These are phyloP conservation scores for Suhomyces maxii DNA, from an alignment of 1,139 yeast species.

Conservation along the genomic window DNA sequence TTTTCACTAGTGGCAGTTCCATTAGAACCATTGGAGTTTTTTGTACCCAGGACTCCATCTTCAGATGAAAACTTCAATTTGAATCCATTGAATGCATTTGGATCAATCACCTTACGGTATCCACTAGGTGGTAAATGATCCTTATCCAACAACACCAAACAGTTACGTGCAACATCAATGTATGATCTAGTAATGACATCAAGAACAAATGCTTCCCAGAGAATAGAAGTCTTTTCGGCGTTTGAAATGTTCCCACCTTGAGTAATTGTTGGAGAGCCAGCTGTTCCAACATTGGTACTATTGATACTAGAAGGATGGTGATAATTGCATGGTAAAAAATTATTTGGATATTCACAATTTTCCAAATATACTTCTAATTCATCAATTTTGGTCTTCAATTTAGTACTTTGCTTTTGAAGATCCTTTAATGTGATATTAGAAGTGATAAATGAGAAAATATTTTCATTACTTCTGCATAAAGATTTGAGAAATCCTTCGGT, in stretches of 20 bases:
- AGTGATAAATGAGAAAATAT: conserved; percentile 46
- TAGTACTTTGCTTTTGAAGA: conserved; percentile 46
- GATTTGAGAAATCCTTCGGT: conserved; percentile 54
- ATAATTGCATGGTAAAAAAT: conserved; percentile 19
- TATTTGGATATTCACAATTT: conserved; percentile 41
- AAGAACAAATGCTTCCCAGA: conserved; percentile 21
- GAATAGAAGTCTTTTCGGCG: conserved; percentile 4
- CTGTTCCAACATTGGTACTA: conserved; percentile 4
- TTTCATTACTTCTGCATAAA: conserved; percentile 45
- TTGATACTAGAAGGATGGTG: conserved; percentile 8
- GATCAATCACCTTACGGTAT: conserved; percentile 15
- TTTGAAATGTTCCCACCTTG: conserved; percentile 1
- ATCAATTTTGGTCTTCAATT: conserved; percentile 35
- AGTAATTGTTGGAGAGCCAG: conserved; percentile 3
- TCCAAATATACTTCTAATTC: conserved; percentile 37
- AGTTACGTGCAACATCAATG: conserved; percentile 35
- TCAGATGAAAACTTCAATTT: conserved; percentile 34
- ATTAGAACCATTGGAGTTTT: not conserved
- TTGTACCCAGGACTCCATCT: conserved; percentile 4
- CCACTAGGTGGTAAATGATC: conserved; percentile 16
- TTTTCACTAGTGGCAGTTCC: not conserved
- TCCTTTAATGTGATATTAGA: conserved; percentile 49
- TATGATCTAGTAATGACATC: conserved; percentile 33
- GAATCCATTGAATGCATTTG: conserved; percentile 32
- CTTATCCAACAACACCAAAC: conserved; percentile 28